A percentile compares a stretch with the other conserved stretches of the same genome.
These are phyloP conservation scores for Suhomyces atakaporum DNA, from an alignment of 1,139 yeast species.

Conservation along the genomic window DNA sequence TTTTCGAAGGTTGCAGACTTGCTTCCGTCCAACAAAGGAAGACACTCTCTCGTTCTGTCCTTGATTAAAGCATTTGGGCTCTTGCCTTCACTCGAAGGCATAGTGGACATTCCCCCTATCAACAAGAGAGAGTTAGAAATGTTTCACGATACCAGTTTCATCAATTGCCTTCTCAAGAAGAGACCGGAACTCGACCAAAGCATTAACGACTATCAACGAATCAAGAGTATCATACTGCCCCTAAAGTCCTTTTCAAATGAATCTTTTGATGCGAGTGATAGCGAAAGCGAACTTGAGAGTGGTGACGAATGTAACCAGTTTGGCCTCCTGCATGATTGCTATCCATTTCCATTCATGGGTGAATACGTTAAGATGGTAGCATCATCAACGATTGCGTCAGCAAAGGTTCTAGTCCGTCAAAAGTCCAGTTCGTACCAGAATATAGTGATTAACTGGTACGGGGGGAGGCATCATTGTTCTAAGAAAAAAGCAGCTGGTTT, in stretches of 20 bases:
- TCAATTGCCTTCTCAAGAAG: slow-evolving; percentile 31
- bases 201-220: neutral
- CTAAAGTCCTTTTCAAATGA: neutral
- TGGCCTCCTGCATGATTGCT: slow-evolving; percentile 65
- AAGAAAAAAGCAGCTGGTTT: slow-evolving; percentile 65
- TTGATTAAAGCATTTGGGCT: slow-evolving; percentile 47
- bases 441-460: slow-evolving; percentile 71
- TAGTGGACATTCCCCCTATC: slow-evolving; percentile 28
- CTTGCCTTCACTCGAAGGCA: slow-evolving; percentile 23
- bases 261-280: neutral
- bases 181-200: slow-evolving; percentile 17
- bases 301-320: slow-evolving; percentile 7
- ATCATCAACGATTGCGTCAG: slow-evolving; percentile 60
- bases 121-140: slow-evolving; percentile 26
- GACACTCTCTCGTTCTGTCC: slow-evolving; percentile 49
- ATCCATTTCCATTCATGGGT: slow-evolving; percentile 54
- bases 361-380: slow-evolving; percentile 53
- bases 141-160: slow-evolving; percentile 44
- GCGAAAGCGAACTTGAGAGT: slow-evolving; percentile 4
- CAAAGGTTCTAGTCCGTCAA: slow-evolving; percentile 30
- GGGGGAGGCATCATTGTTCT: slow-evolving; percentile 75
- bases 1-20: slow-evolving; percentile 37
- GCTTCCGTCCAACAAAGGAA: slow-evolving; percentile 54
- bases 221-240: neutral
- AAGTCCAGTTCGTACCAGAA: slow-evolving; percentile 17